phyloP scores from a whole-genome alignment of 768 basidiomycete species.

The Lanmaoa rubissima region DNA sequence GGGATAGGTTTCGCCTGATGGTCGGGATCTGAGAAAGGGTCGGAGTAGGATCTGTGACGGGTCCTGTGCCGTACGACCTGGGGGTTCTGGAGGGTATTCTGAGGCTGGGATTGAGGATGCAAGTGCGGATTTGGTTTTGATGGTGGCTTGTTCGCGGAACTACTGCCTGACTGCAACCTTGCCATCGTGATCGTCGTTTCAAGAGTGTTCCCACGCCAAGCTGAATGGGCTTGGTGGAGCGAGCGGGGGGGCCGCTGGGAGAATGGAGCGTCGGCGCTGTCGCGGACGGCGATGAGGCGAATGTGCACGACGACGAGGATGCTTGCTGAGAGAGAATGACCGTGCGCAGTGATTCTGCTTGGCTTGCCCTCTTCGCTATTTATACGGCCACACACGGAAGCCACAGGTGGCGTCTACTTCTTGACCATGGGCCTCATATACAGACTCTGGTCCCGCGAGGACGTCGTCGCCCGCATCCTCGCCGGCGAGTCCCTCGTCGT shows the following conservation, averaged over 20 bases:
- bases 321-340: slow-evolving; percentile 4
- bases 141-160: slow-evolving; percentile 30
- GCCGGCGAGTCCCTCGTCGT: slow-evolving; percentile 75
- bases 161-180: slow-evolving; percentile 5
- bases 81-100: slow-evolving; percentile 20
- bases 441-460: slow-evolving; percentile 44
- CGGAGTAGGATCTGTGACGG: slow-evolving; percentile 47
- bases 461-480: slow-evolving; percentile 69
- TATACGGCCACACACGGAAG: slow-evolving; percentile 18
- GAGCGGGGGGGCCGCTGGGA: not conserved
- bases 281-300: slow-evolving; percentile 4
- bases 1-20: slow-evolving; percentile 33
- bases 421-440: slow-evolving; percentile 32
- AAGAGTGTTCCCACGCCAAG: slow-evolving; percentile 26
- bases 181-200: slow-evolving; percentile 19
- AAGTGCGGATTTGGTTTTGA: slow-evolving; percentile 12
- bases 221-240: not conserved
- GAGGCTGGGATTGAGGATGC: slow-evolving; percentile 10
- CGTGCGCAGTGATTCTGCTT: not conserved
- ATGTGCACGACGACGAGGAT: slow-evolving; percentile 3
- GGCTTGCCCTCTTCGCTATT: slow-evolving; percentile 15
- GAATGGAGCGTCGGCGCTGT: slow-evolving; percentile 8
- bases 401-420: not conserved
- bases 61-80: slow-evolving; percentile 29
- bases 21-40: slow-evolving; percentile 49